Conservation (phyloP, 768 basidiomycete species). For the Mycena chlorophos region DNA sequence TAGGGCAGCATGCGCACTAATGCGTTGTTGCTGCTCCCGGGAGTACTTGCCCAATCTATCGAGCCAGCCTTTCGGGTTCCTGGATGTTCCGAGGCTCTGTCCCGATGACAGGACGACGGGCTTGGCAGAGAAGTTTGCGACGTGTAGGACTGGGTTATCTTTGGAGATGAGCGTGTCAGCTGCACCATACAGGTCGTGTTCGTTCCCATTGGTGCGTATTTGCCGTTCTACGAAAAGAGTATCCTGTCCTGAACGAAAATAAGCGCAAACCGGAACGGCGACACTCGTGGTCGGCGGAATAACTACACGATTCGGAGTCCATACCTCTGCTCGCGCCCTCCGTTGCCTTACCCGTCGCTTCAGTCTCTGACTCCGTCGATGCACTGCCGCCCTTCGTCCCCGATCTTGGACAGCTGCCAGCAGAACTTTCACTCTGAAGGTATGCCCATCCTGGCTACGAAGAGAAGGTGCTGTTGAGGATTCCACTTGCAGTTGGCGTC, state of each 20-base stretch:
- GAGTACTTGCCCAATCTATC: slow-evolving; percentile 15
- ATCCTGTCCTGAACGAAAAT: background rate
- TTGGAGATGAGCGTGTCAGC: slow-evolving; percentile 19
- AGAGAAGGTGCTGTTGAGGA: background rate
- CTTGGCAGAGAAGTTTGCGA: slow-evolving; percentile 8
- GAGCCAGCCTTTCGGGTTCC: slow-evolving; percentile 18
- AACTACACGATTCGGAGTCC: slow-evolving; percentile 1
- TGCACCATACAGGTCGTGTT: slow-evolving; percentile 10
- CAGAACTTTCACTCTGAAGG: slow-evolving; percentile 4
- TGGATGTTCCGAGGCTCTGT: slow-evolving; percentile 14
- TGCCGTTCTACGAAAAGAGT: slow-evolving; percentile 19
- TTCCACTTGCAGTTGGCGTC: background rate
- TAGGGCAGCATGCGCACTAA: slow-evolving; percentile 1
- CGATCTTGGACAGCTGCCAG: background rate
- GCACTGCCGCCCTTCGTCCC: background rate
- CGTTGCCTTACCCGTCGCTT: background rate
- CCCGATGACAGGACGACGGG: slow-evolving; percentile 16
- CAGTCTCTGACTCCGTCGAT: slow-evolving; percentile 2
- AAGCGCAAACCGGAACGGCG: slow-evolving; percentile 4
- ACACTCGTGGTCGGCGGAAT: slow-evolving; percentile 20
- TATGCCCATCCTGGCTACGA: slow-evolving; percentile 5
- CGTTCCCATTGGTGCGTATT: slow-evolving; percentile 4
- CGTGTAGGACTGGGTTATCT: slow-evolving; percentile 2
- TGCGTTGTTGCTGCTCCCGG: background rate
- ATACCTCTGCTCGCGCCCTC: slow-evolving; percentile 1